Conservation (phyloP, 106 monocot species). For the Triglochin maritima region DNA sequence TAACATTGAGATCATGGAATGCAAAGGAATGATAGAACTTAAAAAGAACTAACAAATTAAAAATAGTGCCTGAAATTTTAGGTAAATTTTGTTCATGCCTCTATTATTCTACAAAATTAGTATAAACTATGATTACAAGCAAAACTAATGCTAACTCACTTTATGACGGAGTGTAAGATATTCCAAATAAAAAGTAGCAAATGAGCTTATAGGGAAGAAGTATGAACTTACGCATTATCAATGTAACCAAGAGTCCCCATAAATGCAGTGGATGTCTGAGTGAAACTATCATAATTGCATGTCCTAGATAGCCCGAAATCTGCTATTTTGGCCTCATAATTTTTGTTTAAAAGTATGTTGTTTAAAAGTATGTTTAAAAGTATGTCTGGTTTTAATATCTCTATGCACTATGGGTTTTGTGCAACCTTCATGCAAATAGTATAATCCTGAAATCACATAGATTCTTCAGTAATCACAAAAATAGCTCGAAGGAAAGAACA, state of each 20-base stretch:
- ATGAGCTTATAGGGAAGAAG: too few species aligned
- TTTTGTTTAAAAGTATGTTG: constrained; percentile 5
- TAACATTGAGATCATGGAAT: too few species aligned
- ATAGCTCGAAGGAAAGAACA: too few species aligned
- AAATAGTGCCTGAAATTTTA: too few species aligned
- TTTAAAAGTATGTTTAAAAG: constrained; percentile 1
- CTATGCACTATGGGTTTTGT: constrained; percentile 7
- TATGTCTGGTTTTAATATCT: constrained; percentile 9
- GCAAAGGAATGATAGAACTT: too few species aligned
- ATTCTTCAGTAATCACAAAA: neutral
- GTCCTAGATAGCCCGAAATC: constrained; percentile 15
- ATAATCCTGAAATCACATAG: neutral
- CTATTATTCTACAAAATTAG: too few species aligned
- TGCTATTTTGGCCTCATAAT: constrained; percentile 7
- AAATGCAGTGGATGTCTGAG: neutral
- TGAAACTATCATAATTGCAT: neutral
- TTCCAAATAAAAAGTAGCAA: too few species aligned
- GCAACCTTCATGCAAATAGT: constrained; percentile 10
- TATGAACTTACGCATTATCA: neutral
- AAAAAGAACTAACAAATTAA: too few species aligned
- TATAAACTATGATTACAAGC: too few species aligned
- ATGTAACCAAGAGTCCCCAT: neutral
- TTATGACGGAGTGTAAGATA: too few species aligned
- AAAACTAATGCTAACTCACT: too few species aligned
- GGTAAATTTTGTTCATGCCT: too few species aligned